phyloP scores from a whole-genome alignment of 1,284 basidiomycete genomes.

The Ceratobasidium sp. region DNA sequence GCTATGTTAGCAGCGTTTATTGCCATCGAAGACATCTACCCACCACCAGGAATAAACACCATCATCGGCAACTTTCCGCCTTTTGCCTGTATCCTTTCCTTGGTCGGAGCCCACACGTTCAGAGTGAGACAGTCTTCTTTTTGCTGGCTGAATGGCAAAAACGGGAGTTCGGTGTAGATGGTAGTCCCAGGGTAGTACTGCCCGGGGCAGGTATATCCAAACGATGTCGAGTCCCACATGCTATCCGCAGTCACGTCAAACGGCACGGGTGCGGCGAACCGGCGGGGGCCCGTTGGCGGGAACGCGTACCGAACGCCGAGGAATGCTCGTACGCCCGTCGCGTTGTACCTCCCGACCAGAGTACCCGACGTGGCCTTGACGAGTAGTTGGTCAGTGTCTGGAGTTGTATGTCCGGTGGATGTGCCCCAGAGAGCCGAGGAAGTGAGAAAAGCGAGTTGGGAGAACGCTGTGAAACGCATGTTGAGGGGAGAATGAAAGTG shows the following conservation, averaged over 20 bases:
- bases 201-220: conserved; percentile 2
- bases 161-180: background rate
- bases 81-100: conserved; percentile 1
- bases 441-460: background rate
- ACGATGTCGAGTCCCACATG: conserved; percentile 2
- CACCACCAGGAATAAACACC: conserved; percentile 10
- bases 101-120: conserved; percentile 5
- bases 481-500: background rate
- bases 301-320: conserved; percentile 13
- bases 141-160: conserved; percentile 19
- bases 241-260: background rate
- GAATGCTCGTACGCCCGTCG: conserved; percentile 2
- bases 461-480: background rate
- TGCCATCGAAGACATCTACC: background rate
- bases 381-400: conserved; percentile 1
- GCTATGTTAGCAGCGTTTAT: background rate
- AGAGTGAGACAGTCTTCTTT: background rate
- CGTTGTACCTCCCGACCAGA: conserved; percentile 4
- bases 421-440: background rate
- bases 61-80: conserved; percentile 11
- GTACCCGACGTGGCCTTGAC: background rate
- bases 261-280: conserved; percentile 11
- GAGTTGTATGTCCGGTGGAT: background rate
- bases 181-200: conserved; percentile 14
- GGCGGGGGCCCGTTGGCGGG: background rate